These are phyloP conservation scores for Erythrobasidium yunnanense DNA, from an alignment of 768 basidiomycete genomes.

Conservation along the genomic window DNA sequence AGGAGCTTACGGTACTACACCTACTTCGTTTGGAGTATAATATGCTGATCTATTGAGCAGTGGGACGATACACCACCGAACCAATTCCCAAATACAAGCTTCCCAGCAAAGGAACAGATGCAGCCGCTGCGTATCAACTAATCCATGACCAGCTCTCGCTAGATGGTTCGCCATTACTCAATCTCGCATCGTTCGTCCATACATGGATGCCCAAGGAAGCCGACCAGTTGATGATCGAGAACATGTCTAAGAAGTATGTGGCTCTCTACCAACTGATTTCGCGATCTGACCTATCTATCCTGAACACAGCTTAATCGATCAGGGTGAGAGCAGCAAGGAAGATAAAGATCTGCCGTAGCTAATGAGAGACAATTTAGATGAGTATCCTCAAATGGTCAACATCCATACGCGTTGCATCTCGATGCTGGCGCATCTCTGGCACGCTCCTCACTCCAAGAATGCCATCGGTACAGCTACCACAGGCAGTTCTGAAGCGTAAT, in stretches of 20 bases:
- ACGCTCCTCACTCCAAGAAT: slow-evolving; percentile 50
- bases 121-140: slow-evolving; percentile 49
- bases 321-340: no score
- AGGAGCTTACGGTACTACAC: not conserved
- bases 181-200: slow-evolving; percentile 57
- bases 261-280: no score
- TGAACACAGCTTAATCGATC: no score
- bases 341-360: no score
- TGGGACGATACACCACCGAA: slow-evolving; percentile 12
- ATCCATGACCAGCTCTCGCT: slow-evolving; percentile 47
- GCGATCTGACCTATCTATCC: no score
- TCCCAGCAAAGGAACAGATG: slow-evolving; percentile 52
- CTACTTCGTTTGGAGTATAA: not conserved
- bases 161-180: slow-evolving; percentile 46
- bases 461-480: slow-evolving; percentile 63
- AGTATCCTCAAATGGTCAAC: slow-evolving; percentile 46
- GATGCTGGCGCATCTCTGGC: slow-evolving; percentile 59
- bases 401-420: slow-evolving; percentile 49
- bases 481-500: slow-evolving; percentile 56
- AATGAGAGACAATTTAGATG: slow-evolving; percentile 60
- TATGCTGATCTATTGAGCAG: not conserved
- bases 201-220: slow-evolving; percentile 47
- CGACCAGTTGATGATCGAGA: slow-evolving; percentile 51
- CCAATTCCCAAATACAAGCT: slow-evolving; percentile 58
- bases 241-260: slow-evolving; percentile 60